Base-by-base conservation (phyloP, 306 rosid genomes). In the Cucumis melo region DNA sequence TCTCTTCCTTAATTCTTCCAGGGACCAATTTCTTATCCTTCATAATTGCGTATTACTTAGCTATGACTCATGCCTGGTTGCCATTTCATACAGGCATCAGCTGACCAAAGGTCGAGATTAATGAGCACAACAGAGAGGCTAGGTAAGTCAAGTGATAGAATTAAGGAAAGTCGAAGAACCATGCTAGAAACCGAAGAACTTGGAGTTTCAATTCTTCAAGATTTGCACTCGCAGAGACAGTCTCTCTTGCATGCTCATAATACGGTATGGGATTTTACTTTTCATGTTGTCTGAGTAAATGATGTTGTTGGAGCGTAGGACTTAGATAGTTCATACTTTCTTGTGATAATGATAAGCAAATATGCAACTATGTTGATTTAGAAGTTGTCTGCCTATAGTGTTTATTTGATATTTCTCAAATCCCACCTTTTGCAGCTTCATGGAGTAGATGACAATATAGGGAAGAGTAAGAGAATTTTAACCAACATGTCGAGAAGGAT, bases 151-250 rank as follows among this genome's bases (percentile, higher is more conserved):
- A 70, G 97, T 75, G 96, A 85, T 46, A 86, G 97, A 81, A 90
- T 94, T 24, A 87, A 88, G 88, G 96, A 90, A 9, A 83, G 99
- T 70, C 89, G 96, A 82, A 89, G 86, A 84, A 94, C 99, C 85
- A 94, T 94, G 94, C 85, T 94, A 85, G 98, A 94, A 87, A 94
- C 97, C 21, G 99, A 94, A 83, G 99, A 94, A 81, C 97, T 94
- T 38, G 99, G 96, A 71, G 99, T 92, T 79, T 94, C 97, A 16
- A 92, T 94, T 79, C 97, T 94, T 82, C 96, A 94, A 44, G 99
- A 94, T 83, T 85, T 92, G 91, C 96, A 90, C 79, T 92, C 97
- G 38, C 99, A 94, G 85, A 80, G 96, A 60, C 97, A 94, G 77
- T 92, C 97, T 79, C 91, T 94, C 61, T 77, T 94, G 86, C 99